Evolutionary conservation across 495 filamentous ascomycete species (phyloP), one percentile per base, ranked within the genome.

Genomic region (Pyrenula aspistea): DNA sequence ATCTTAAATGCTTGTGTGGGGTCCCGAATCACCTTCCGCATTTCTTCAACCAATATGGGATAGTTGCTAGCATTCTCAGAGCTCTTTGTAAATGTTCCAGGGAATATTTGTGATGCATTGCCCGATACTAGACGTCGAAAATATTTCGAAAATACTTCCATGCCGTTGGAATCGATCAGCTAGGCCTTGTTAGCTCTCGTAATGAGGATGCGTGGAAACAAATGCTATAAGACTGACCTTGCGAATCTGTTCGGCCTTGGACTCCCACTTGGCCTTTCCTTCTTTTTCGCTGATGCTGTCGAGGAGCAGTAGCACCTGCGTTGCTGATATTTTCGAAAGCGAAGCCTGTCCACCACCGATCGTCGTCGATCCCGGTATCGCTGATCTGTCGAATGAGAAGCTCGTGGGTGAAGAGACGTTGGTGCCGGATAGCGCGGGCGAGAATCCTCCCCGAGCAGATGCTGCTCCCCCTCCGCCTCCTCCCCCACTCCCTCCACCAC

Each of bases 201-300:
- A 11, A 49, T 20, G 50, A 1, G 48, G 19, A 1, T 36, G 36
- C 2, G 8, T 12, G 11, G 31, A 49, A 2, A 47, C 8, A 42
- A 21, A n/a, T 52, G 15, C 2, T 11, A 11, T 2, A 57, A 24
- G 36, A 65, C 80, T 62, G 77, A 96, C 92, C 80, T 90, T 94
- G 63, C 83, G 83, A 62, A 99, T 86, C 68, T 92, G 88, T 65
- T 93, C 90, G 61, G 84, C 84, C 73, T 94, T 91, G 47, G 82
- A 78, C 65, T 97, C 91, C 88, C 90, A 96, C 89, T 94, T 96
- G 61, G 84, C 79, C 68, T 86, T 85, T 56, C 82, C 81, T 70
- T 92, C 88, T 69, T 89, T 91, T 70, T 96, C 91, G 65, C 89
- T 95, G 66, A 96, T 87, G 23, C 88, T 88, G 74, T 90, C 92